Evolutionary conservation across 345 rosid genomes (phyloP), one percentile per base, ranked within the genome.

Genomic region (Gossypium turneri): DNA sequence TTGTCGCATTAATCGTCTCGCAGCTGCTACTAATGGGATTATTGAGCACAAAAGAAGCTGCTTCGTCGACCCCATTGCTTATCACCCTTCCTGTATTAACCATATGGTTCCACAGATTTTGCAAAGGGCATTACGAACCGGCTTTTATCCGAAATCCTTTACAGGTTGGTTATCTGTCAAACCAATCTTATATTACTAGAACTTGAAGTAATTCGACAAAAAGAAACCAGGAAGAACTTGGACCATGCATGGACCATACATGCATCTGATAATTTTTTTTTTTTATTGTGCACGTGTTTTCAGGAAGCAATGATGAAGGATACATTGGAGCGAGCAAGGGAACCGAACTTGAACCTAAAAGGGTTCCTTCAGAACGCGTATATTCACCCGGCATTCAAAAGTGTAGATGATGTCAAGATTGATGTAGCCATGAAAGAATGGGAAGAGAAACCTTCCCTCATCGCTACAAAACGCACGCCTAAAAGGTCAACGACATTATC

Each of bases 261-360:
- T 34, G 41, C 7, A 34, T 34, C 41, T 34, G 41, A 34, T 34
- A 34, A 5, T 0, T 1, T 34, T 29, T 29, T 3, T 34, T 34
- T 34, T 0, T 34, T n/a, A n/a, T n/a, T n/a, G 1, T 34, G 7
- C 1, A 5, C 16, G 6, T 3, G 77, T 19, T 62, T 75, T 4
- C 81, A 94, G 98, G 98, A 94, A 72, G 98, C 97, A 13, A 88
- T 88, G 97, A 85, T 90, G 90, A 94, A 92, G 70, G 98, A 94
- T 69, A 94, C 98, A 4, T 67, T 94, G 79, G 98, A 94, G 76
- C 88, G 87, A 2, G 85, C 90, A 3, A 85, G 84, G 71, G 98
- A 94, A 76, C 97, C 98, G 0, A 88, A 88, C 75, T 69, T 94
- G 71, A 92, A 91, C 85, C 50, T 92, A 88, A 92, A 91, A 83